phyloP scores from a whole-genome alignment of 257 asterid species.

The Nicotiana paniculata region DNA sequence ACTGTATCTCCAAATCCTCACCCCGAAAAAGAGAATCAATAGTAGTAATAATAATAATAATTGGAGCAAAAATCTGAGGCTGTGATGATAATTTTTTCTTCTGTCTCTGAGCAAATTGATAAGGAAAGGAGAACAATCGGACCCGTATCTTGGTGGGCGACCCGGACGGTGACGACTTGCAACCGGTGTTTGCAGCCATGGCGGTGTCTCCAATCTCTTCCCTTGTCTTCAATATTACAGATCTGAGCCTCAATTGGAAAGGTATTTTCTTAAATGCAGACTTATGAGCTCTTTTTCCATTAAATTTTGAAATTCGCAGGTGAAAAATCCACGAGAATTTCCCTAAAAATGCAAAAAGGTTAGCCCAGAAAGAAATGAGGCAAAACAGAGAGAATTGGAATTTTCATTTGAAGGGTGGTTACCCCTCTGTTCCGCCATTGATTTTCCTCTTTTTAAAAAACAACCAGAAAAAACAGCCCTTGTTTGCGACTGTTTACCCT shows the following conservation, averaged over 20 bases:
- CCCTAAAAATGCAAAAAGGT: not conserved
- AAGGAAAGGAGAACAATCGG: not conserved
- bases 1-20: not conserved
- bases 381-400: not conserved
- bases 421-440: too few relatives aligned
- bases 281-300: too few relatives aligned
- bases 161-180: not conserved
- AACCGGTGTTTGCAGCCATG: not conserved
- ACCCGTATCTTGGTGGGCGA: not conserved
- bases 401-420: not conserved
- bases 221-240: not conserved
- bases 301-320: too few relatives aligned
- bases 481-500: too few relatives aligned
- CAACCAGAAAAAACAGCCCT: too few relatives aligned
- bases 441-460: too few relatives aligned
- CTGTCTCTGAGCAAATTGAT: not conserved
- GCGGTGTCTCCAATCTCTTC: not conserved
- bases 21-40: not conserved
- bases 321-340: too few relatives aligned
- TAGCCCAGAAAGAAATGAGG: not conserved
- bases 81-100: not conserved
- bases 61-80: not conserved
- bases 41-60: not conserved
- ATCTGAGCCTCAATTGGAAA: not conserved
- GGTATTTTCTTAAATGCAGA: not conserved